Conservation (phyloP, 2,329 filamentous ascomycete species). For the Lasiodiplodia citricola region DNA sequence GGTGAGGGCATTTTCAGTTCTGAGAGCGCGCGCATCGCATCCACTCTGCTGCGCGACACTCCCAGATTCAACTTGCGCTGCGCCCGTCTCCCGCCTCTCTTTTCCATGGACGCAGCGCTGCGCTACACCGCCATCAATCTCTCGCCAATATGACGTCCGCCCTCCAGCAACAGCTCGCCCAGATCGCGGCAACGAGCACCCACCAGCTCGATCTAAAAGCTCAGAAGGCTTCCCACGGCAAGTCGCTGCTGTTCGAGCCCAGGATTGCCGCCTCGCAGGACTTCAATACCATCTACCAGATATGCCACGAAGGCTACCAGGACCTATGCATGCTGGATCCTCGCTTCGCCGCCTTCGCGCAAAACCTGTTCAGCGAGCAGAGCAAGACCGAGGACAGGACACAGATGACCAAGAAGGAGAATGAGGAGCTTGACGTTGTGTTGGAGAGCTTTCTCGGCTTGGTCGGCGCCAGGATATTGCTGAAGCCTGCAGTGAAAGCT, state of each 20-base stretch:
- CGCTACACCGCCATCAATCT: not conserved
- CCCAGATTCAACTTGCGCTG: constrained; percentile 27
- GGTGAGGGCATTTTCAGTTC: constrained; percentile 16
- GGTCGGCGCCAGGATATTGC: constrained; percentile 73
- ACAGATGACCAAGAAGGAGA: constrained; percentile 81
- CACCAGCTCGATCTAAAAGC: constrained; percentile 91
- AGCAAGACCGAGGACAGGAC: constrained; percentile 87
- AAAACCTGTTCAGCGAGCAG: constrained; percentile 89
- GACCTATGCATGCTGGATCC: constrained; percentile 87
- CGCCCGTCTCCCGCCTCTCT: constrained; percentile 20
- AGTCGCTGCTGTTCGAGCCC: constrained; percentile 92
- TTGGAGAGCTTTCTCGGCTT: constrained; percentile 84
- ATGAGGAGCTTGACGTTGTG: constrained; percentile 77
- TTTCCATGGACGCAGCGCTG: constrained; percentile 36
- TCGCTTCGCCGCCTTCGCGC: constrained; percentile 75
- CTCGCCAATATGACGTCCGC: constrained; percentile 73
- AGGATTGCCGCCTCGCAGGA: constrained; percentile 84
- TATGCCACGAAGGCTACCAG: constrained; percentile 87
- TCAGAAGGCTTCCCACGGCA: constrained; percentile 88
- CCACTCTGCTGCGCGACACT: constrained; percentile 4
- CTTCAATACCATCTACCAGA: constrained; percentile 84
- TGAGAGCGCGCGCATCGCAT: constrained; percentile 16
- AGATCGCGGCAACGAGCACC: constrained; percentile 87
- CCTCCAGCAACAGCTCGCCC: constrained; percentile 90
- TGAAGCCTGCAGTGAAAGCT: constrained; percentile 88